A percentile compares a stretch with the other conserved stretches of the same genome.
These are phyloP conservation scores for Bjerkandera adusta DNA, from an alignment of 1,284 basidiomycete genomes.

Conservation along the genomic window DNA sequence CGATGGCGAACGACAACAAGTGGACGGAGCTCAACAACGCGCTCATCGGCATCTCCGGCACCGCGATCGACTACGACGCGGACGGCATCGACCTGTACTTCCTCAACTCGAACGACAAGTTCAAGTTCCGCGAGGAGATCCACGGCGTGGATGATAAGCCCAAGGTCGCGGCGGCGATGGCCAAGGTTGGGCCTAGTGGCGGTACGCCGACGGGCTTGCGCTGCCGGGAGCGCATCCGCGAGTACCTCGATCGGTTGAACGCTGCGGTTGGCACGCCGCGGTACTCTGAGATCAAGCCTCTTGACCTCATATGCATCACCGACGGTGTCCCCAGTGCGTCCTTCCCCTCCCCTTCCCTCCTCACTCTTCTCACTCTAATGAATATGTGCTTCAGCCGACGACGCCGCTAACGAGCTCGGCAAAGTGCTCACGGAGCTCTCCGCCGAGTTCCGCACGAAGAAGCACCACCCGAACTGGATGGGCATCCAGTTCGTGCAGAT, in stretches of 20 bases:
- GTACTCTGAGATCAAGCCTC: neutral
- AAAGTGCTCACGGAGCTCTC: neutral
- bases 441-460: neutral
- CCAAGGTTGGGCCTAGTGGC: neutral
- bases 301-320: neutral
- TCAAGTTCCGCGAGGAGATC: neutral
- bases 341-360: neutral
- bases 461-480: too few relatives aligned
- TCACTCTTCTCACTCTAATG: neutral
- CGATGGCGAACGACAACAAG: neutral
- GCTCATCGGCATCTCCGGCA: neutral
- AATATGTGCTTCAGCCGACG: neutral
- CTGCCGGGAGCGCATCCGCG: neutral
- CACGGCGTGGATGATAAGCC: neutral
- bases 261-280: neutral
- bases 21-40: neutral
- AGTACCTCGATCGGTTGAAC: neutral
- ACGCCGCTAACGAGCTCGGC: neutral
- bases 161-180: neutral
- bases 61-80: neutral
- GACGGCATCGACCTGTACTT: neutral
- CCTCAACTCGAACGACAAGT: neutral
- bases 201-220: neutral
- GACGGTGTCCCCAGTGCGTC: neutral
- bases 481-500: too few relatives aligned